Evolutionary conservation across 208 protist species (phyloP).

Genomic region (Trypanosoma lewisi): DNA sequence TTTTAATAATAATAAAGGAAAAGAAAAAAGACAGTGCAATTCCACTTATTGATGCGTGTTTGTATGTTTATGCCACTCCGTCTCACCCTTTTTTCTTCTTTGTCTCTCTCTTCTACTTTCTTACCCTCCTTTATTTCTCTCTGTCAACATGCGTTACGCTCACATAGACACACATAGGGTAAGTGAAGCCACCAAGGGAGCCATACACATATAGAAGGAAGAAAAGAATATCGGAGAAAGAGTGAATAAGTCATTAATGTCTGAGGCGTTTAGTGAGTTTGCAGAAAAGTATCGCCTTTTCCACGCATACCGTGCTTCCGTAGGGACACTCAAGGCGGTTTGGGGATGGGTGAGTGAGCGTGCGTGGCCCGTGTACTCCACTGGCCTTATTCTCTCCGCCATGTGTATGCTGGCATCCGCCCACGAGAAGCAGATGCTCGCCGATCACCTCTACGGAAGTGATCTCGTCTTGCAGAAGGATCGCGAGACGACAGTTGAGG

Average conservation of each 20-base stretch:
- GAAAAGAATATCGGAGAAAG: constrained; percentile 5
- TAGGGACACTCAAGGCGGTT: constrained; percentile 29
- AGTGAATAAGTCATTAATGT: constrained; percentile 32
- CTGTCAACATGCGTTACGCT: constrained; percentile 7
- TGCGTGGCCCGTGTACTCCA: constrained; percentile 80
- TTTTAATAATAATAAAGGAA: too few species aligned
- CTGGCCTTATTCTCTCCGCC: constrained; percentile 66
- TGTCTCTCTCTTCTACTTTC: constrained; percentile 5
- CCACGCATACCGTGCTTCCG: constrained; percentile 27
- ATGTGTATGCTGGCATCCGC: constrained; percentile 72
- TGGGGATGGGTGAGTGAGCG: constrained; percentile 59
- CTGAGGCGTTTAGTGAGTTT: constrained; percentile 27
- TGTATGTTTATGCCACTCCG: not conserved
- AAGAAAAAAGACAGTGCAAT: not conserved
- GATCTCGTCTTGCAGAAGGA: constrained; percentile 25
- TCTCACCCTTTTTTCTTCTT: not conserved
- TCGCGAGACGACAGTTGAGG: constrained; percentile 30
- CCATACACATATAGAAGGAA: too few species aligned
- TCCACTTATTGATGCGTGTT: not conserved
- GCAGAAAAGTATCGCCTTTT: constrained; percentile 42
- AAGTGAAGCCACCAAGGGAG: too few species aligned
- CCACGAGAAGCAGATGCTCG: constrained; percentile 85
- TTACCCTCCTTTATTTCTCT: constrained; percentile 6
- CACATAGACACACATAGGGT: too few species aligned
- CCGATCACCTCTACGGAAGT: constrained; percentile 75